Evolutionary conservation across 768 basidiomycete species (phyloP).

Genomic region (Sarcodon sp.): DNA sequence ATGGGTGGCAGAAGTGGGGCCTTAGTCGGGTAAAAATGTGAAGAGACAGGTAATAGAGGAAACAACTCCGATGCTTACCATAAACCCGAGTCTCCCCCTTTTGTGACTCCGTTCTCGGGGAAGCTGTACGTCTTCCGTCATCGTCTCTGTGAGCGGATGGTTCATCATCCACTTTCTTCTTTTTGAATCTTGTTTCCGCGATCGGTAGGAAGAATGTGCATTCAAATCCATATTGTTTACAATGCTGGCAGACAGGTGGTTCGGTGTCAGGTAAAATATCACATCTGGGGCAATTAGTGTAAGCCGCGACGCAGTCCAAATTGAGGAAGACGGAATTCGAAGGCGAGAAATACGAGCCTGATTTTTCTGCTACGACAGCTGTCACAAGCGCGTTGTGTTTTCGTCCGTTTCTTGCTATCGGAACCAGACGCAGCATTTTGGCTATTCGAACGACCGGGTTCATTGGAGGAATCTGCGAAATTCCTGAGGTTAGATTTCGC

Average conservation of each 20-base stretch:
- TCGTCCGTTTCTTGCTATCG: slow-evolving; percentile 80
- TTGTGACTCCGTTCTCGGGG: slow-evolving; percentile 34
- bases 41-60: slow-evolving; percentile 1
- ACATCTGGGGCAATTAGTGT: slow-evolving; percentile 32
- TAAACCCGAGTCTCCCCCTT: slow-evolving; percentile 49
- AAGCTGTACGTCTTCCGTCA: slow-evolving; percentile 21
- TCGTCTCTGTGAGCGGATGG: slow-evolving; percentile 25
- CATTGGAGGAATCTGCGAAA: slow-evolving; percentile 12
- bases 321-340: slow-evolving; percentile 6
- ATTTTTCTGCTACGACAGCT: slow-evolving; percentile 87
- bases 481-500: slow-evolving; percentile 46
- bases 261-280: slow-evolving; percentile 74
- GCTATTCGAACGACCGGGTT: background rate
- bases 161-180: slow-evolving; percentile 78
- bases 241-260: slow-evolving; percentile 82
- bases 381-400: slow-evolving; percentile 88
- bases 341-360: slow-evolving; percentile 26
- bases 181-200: slow-evolving; percentile 97
- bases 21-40: slow-evolving; percentile 22
- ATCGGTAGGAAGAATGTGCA: slow-evolving; percentile 98
- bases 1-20: slow-evolving; percentile 80
- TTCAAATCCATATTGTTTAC: slow-evolving; percentile 86
- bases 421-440: background rate
- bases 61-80: slow-evolving; percentile 14
- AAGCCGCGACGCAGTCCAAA: background rate